Percentiles rank a stretch among this genome's conserved stretches.
These are phyloP conservation scores for Chalara sp. DNA, from an alignment of 2,329 filamentous ascomycete genomes.

Conservation along the genomic window DNA sequence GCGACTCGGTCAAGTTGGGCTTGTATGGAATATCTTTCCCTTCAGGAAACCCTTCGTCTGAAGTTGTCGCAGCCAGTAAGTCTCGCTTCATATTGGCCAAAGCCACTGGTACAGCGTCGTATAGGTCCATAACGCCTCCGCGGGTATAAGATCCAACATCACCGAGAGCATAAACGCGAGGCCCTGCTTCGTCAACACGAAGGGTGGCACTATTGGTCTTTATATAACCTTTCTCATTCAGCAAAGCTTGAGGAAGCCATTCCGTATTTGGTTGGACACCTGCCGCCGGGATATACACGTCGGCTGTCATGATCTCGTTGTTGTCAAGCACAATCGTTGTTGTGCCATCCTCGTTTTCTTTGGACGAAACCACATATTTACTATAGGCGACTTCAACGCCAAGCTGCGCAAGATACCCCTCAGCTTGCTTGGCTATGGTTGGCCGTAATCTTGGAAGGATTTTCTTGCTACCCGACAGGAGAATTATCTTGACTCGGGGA, in stretches of 20 bases:
- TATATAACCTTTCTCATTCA: conserved; percentile 41
- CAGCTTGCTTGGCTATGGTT: conserved; percentile 33
- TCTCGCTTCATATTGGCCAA: conserved; percentile 40
- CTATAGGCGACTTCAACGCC: conserved; percentile 40
- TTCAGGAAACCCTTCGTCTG: conserved; percentile 2
- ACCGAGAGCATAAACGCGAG: conserved; percentile 40
- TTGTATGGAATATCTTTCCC: conserved; percentile 1
- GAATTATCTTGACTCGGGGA: conserved; percentile 36
- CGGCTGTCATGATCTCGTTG: conserved; percentile 33
- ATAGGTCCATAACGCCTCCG: conserved; percentile 35
- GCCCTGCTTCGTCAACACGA: conserved; percentile 33
- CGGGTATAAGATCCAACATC: conserved; percentile 37
- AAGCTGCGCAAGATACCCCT: conserved; percentile 34
- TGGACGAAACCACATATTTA: conserved; percentile 30
- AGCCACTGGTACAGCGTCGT: conserved; percentile 31
- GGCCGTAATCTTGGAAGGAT: conserved; percentile 36
- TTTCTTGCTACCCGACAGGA: conserved; percentile 32
- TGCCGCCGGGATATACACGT: conserved; percentile 41
- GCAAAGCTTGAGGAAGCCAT: conserved; percentile 39
- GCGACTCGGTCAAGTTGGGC: conserved; percentile 26
- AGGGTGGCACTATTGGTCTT: conserved; percentile 38
- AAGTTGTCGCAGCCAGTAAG: conserved; percentile 19
- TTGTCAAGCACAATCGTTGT: conserved; percentile 33
- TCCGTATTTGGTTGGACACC: conserved; percentile 34
- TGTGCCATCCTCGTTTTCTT: conserved; percentile 18